Percentiles rank a stretch among this genome's conserved stretches.
These are phyloP conservation scores for Ophiostoma piceae DNA, from an alignment of 2,329 filamentous ascomycete genomes.

Conservation along the genomic window DNA sequence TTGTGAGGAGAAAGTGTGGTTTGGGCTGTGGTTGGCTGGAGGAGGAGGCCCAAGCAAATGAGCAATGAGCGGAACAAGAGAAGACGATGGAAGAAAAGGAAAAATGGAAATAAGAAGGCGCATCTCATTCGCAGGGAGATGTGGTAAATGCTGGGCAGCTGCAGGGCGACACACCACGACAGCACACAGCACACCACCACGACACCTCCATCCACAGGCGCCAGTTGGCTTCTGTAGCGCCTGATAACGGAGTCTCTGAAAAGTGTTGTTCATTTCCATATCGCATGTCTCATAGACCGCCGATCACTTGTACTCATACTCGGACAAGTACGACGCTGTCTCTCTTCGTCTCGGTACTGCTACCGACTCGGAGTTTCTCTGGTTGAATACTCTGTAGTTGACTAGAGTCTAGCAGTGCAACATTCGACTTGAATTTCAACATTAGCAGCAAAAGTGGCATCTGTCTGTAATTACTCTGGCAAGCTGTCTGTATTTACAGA, in stretches of 20 bases:
- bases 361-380: not conserved
- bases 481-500: not conserved
- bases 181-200: not conserved
- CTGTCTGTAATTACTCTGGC: not conserved
- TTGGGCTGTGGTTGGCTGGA: not conserved
- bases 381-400: not conserved
- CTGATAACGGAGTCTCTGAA: not conserved
- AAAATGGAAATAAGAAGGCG: slow-evolving; percentile 3
- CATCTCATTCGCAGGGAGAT: not conserved
- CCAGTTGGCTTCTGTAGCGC: slow-evolving; percentile 3
- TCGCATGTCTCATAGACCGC: not conserved
- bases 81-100: not conserved
- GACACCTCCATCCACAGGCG: not conserved
- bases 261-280: too few species aligned
- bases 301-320: slow-evolving; percentile 9
- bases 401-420: not conserved
- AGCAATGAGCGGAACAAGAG: not conserved
- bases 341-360: slow-evolving; percentile 3
- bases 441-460: not conserved
- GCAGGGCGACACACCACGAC: slow-evolving; percentile 17
- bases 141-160: slow-evolving; percentile 16
- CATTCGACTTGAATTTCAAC: not conserved
- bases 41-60: slow-evolving; percentile 2
- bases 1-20: not conserved
- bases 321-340: slow-evolving; percentile 6